phyloP scores from a whole-genome alignment of 441 rosid genomes.

The Erodium trifolium region DNA sequence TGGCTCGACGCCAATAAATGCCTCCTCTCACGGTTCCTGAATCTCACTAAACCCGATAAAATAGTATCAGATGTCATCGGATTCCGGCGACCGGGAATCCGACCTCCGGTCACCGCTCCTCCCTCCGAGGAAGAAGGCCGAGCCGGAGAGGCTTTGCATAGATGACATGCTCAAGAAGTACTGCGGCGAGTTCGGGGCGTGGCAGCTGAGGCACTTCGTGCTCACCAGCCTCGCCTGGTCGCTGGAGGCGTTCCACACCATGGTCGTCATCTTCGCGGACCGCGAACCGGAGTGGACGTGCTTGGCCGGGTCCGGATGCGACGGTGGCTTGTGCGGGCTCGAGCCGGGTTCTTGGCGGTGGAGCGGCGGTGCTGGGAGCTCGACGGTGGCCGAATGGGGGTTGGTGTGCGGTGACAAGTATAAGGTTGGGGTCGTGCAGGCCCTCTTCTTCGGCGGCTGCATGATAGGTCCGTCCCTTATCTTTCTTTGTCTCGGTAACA shows the following conservation, averaged over 20 bases:
- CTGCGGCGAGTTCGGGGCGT: conserved; percentile 80
- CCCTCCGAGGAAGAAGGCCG: conserved; percentile 14
- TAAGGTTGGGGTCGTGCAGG: conserved; percentile 76
- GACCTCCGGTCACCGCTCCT: conserved; percentile 28
- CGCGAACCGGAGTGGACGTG: conserved; percentile 54
- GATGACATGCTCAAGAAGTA: conserved; percentile 68
- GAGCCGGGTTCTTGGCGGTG: conserved; percentile 68
- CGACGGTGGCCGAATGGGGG: conserved; percentile 81
- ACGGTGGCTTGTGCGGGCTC: conserved; percentile 35
- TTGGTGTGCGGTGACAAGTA: conserved; percentile 64
- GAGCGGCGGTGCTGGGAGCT: conserved; percentile 50
- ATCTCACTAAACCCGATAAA: neutral
- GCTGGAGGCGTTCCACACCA: conserved; percentile 77
- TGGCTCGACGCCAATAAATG: too few relatives aligned
- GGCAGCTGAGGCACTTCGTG: conserved; percentile 81
- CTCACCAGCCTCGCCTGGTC: conserved; percentile 80
- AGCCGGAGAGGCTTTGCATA: conserved; percentile 40
- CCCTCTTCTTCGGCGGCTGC: conserved; percentile 76
- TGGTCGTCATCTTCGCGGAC: conserved; percentile 92
- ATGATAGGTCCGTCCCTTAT: conserved; percentile 55
- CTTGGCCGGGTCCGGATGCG: conserved; percentile 32
- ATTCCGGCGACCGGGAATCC: neutral
- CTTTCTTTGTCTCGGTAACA: neutral
- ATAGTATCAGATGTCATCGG: neutral
- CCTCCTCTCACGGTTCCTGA: too few relatives aligned